Evolutionary conservation across 768 basidiomycete species (phyloP), one percentile per base, ranked within the genome.

Genomic region (Mycena rebaudengoi): DNA sequence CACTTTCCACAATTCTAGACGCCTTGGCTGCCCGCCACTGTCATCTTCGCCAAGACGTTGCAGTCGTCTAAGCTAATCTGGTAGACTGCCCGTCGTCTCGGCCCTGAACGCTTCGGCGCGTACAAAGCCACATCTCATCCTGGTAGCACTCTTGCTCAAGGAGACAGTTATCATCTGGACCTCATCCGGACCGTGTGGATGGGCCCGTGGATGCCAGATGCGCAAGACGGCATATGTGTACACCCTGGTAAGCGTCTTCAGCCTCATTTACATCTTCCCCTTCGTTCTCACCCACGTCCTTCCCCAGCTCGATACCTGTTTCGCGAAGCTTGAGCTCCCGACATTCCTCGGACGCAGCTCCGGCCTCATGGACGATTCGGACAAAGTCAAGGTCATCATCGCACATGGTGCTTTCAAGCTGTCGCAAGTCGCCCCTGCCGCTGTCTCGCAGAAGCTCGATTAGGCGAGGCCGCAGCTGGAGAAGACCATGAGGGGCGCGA

Each of bases 151-250:
- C 5, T 81, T 98, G 46, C 95, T 96, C 1, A 83, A 86, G 37
- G 95, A 98, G 79, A 98, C 96, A 0, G 73, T 83, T 33, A 79
- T 96, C 73, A 95, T 65, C 83, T 86, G 3, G 84, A 89, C 2
- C 87, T 96, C 61, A 90, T 97, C 71, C 88, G 92, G 29, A 94
- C 92, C 1, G 95, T 98, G 13, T 93, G 95, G 73, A 98, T 98
- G 96, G 95, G 96, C 21, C 95, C 96, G 3, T 98, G 95, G 95
- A 93, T 91, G 26, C 95, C 96, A 78, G 95, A 93, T 74, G 94
- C 98, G 52, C 97, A 99, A 70, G 96, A 99, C 67, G 98, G 98
- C 48, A 83, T 99, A 39, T 96, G 93, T 98, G 83, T 96, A 98
- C 74, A 98, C 96, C 20, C 77, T 99, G 69, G 95, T 96, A 69